Conservation (phyloP, 306 rosid species). For the Myrica gale region DNA sequence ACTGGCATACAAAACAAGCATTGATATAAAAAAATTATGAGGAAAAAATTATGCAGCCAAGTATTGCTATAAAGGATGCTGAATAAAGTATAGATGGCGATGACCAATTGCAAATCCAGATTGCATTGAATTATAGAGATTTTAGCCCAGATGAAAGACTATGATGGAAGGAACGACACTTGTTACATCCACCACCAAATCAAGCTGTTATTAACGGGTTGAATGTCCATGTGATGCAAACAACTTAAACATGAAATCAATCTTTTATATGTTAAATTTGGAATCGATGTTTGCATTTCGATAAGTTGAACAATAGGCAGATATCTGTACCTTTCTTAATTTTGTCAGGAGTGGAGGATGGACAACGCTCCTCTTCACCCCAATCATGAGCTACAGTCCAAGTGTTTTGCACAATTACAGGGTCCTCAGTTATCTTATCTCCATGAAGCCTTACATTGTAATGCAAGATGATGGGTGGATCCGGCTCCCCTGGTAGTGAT, state of each 20-base stretch:
- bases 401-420: constrained; percentile 94
- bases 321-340: constrained; percentile 59
- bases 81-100: background rate
- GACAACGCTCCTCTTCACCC: constrained; percentile 98
- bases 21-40: too few species aligned
- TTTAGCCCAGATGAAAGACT: background rate
- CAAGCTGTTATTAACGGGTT: background rate
- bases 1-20: constrained; percentile 52
- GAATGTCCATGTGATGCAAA: background rate
- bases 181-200: background rate
- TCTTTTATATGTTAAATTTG: constrained; percentile 7
- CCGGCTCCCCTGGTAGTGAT: constrained; percentile 96
- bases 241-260: constrained; percentile 6
- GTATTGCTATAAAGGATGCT: constrained; percentile 10
- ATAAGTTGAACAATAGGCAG: constrained; percentile 23
- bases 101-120: constrained; percentile 3
- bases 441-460: constrained; percentile 97
- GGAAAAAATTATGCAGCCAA: constrained; percentile 7
- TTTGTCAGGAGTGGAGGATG: constrained; percentile 72
- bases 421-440: constrained; percentile 91
- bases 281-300: constrained; percentile 11
- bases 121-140: constrained; percentile 7
- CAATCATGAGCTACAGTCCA: constrained; percentile 95
- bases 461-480: constrained; percentile 88
- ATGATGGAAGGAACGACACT: background rate